Base-by-base conservation (phyloP, 2,329 filamentous ascomycete genomes). In the Diaporthe sp. region DNA sequence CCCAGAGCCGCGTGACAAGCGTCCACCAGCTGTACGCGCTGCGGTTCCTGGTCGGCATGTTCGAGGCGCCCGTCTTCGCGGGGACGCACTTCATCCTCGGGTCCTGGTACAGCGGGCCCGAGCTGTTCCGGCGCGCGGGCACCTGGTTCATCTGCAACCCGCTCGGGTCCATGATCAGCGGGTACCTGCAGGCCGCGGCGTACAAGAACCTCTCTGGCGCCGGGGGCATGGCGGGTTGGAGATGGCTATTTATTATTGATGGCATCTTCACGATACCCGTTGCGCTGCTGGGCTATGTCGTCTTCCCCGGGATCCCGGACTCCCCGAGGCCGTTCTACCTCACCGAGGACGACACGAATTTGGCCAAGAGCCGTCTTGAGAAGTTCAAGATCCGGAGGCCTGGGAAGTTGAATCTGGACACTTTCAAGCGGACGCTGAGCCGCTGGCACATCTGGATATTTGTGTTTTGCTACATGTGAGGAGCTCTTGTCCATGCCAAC, bases 221-320 rank as follows among this genome's bases (percentile, higher is more conserved):
- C 0, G 81, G 80, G 10, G 89, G 88, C 0, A 83, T 89, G 79
- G 82, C 87, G 0, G 89, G 89, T 0, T 90, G 88, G 88, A 80
- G 84, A 74, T 88, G 86, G 89, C 81, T 91, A 0, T 92, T 91
- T 71, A 87, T 92, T 15, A 89, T 92, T n/a, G 90, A 91, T 76
- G 88, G 88, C 1, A 84, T 90, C 34, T 90, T 91, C 79, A 90
- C 88, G 1, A 83, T 91, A 5, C 89, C 88, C 0, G 87, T 91
- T 20, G 88, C 88, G 0, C 76, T 90, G 5, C 81, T 89, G 9
- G 88, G 89, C 0, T 90, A 85, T 74, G 70, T 89, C 15, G 85
- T 90, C 15, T 83, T 83, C 61, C 85, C 85, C 0, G 85, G 83
- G 2, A 81, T 86, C 4, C 84, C 85, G 15, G 85, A 85, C 72